Evolutionary conservation across 2,329 filamentous ascomycete genomes (phyloP), one percentile per base, ranked within the genome.

Genomic region (Nemania sp.): DNA sequence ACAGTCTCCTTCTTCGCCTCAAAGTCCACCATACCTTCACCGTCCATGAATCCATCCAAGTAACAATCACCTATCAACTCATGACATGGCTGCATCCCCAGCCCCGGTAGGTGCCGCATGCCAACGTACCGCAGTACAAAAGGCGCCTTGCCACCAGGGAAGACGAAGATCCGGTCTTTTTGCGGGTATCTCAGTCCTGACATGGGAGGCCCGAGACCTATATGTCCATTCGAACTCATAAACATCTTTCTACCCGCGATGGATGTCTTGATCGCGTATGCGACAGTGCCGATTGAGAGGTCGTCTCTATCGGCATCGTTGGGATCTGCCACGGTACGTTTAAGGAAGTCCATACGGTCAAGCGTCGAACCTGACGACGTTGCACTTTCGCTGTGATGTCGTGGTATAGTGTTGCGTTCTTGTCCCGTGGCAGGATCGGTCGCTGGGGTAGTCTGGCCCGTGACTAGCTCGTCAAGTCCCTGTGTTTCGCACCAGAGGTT

Each of bases 61-160:
- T 54, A 54, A 34, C 46, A 54, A 24, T 49, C 45, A 5, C 52
- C 52, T 11, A 54, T 14, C 20, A 54, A 20, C 40, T 54, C 31
- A 34, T 54, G 46, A 22, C 46, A 54, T 5, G 28, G 41, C 26
- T 45, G 46, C 52, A 54, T 49, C 1, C 52, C 52, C 6, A 50
- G 20, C 24, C 46, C 46, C 3, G 52, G 46, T 4, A 54, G n/a
- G 15, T 54, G 39, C 3, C 52, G 40, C 46, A 49, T 45, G 26
- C 52, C 52, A 8, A 49, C 52, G 36, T 40, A 41, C 17, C 46
- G 46, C 5, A 54, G 20, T 17, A 54, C 26, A 15, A 54, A 50
- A 5, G 46, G 52, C 15, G 45, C 45, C 34, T 45, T 54, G 24
- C 45, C 46, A 5, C 52, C 52, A 3, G 52, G 52, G 23, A 54